Conservation (phyloP, 306 rosid genomes). For the Trifolium dubium region DNA sequence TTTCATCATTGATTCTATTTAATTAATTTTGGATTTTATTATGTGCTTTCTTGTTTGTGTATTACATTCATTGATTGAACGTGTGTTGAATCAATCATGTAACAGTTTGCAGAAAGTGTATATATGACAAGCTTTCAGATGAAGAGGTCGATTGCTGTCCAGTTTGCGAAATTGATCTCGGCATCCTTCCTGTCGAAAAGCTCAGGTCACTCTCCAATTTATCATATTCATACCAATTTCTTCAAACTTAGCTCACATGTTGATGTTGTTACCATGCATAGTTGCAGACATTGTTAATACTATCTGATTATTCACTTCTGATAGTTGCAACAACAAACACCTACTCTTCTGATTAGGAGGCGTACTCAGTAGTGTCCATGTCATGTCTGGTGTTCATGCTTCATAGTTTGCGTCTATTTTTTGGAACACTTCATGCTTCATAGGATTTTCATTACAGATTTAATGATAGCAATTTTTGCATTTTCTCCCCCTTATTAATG, state of each 20-base stretch:
- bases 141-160: conserved; percentile 89
- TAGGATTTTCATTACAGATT: too few relatives aligned
- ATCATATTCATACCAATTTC: not conserved
- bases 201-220: conserved; percentile 48
- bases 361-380: too few relatives aligned
- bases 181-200: conserved; percentile 85
- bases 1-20: not conserved
- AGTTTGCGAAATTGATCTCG: conserved; percentile 86
- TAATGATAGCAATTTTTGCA: not conserved
- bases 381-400: too few relatives aligned
- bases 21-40: not conserved
- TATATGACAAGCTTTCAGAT: conserved; percentile 78
- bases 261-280: too few relatives aligned
- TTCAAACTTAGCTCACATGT: too few relatives aligned
- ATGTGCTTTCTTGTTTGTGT: not conserved
- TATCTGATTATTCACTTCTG: too few relatives aligned
- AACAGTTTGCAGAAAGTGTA: conserved; percentile 97
- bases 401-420: too few relatives aligned
- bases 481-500: conserved; percentile 18
- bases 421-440: too few relatives aligned
- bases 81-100: conserved; percentile 2
- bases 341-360: too few relatives aligned
- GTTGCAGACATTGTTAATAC: too few relatives aligned
- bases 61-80: not conserved
- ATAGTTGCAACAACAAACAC: too few relatives aligned